Evolutionary conservation across 257 asterid species (phyloP).

Genomic region (Solanum piurae): DNA sequence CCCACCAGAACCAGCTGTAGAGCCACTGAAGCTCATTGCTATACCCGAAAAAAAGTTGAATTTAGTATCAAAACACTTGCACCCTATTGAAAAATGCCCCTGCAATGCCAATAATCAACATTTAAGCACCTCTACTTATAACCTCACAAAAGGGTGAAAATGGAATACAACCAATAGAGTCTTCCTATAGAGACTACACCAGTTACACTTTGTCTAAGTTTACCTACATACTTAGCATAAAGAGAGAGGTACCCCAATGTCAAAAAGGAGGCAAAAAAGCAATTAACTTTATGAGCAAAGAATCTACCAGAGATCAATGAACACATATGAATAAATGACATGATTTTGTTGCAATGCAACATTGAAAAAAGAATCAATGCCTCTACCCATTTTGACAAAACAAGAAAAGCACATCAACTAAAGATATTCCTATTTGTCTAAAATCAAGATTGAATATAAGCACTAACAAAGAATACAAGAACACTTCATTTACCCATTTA

Average conservation of each 20-base stretch:
- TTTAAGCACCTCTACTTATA: constrained; percentile 25
- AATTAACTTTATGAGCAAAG: constrained; percentile 16
- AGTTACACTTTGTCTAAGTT: constrained; percentile 11
- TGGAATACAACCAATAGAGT: constrained; percentile 8
- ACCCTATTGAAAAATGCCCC: constrained; percentile 16
- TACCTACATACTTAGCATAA: constrained; percentile 4
- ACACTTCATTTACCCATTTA: background rate
- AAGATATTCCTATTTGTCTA: background rate
- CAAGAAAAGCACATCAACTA: constrained; percentile 9
- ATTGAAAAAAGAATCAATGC: constrained; percentile 18
- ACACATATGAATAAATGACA: background rate
- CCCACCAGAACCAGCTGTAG: constrained; percentile 29
- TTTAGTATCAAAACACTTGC: background rate
- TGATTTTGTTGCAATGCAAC: background rate
- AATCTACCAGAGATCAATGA: constrained; percentile 14
- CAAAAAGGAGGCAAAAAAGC: constrained; percentile 19
- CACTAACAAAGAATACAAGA: background rate
- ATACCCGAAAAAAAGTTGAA: background rate
- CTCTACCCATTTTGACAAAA: background rate
- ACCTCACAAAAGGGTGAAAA: constrained; percentile 20
- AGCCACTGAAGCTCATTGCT: constrained; percentile 43
- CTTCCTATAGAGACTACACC: constrained; percentile 17
- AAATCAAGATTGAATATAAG: background rate
- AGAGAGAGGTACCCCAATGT: constrained; percentile 8
- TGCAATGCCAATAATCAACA: constrained; percentile 27